These are phyloP conservation scores for Epichloe typhina DNA, from an alignment of 2,329 filamentous ascomycete species.

Conservation along the genomic window DNA sequence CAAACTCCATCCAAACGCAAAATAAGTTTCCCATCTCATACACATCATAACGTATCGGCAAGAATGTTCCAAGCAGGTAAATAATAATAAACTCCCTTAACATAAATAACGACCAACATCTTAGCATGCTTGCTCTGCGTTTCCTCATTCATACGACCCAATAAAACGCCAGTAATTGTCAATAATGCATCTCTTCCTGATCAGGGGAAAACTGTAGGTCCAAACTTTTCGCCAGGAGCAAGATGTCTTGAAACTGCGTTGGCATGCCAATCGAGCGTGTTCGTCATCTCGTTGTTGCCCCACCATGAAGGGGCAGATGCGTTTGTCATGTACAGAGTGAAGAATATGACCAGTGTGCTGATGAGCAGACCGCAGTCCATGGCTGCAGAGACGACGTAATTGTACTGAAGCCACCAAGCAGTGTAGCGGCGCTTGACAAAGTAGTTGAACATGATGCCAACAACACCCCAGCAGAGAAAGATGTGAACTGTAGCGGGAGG, in stretches of 20 bases:
- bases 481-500: slow-evolving; percentile 59
- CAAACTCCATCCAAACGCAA: slow-evolving; percentile 7
- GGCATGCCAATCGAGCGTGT: slow-evolving; percentile 33
- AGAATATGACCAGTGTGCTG: slow-evolving; percentile 56
- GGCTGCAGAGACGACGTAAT: slow-evolving; percentile 61
- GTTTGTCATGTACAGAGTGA: slow-evolving; percentile 49
- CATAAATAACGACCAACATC: background rate
- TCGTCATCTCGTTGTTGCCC: slow-evolving; percentile 37
- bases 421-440: slow-evolving; percentile 50
- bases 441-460: slow-evolving; percentile 57
- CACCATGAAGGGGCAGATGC: slow-evolving; percentile 47
- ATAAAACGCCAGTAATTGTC: background rate
- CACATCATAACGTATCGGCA: background rate
- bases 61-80: background rate
- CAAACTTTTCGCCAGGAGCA: slow-evolving; percentile 34
- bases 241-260: slow-evolving; percentile 30
- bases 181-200: background rate
- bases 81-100: background rate
- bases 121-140: background rate
- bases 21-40: background rate
- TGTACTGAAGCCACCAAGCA: slow-evolving; percentile 68
- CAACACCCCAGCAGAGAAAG: slow-evolving; percentile 57
- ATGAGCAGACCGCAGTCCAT: slow-evolving; percentile 56
- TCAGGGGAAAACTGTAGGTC: slow-evolving; percentile 23
- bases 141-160: slow-evolving; percentile 2